Percentiles rank a stretch among this genome's conserved stretches.
These are phyloP conservation scores for Globisporangium okanoganense DNA, from an alignment of 352 stramenopile genomes.

Conservation along the genomic window DNA sequence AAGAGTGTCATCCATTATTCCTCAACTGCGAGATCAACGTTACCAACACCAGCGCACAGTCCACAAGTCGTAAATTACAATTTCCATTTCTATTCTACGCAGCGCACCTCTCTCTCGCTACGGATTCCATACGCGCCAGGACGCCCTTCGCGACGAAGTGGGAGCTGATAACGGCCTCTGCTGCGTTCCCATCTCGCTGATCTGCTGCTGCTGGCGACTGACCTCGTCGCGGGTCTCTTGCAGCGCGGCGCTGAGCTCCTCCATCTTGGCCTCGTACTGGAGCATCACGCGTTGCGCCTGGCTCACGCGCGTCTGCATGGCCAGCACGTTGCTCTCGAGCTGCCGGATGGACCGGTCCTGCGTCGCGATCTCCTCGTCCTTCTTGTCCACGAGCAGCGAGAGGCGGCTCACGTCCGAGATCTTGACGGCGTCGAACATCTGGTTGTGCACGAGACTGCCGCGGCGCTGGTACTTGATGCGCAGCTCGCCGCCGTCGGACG, in stretches of 20 bases:
- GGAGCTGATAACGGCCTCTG: not conserved
- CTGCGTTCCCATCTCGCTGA: not conserved
- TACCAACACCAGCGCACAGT: too few species aligned
- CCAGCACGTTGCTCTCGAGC: slow-evolving; percentile 59
- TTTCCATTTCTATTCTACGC: not conserved
- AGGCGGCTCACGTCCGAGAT: slow-evolving; percentile 69
- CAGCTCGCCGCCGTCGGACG: slow-evolving; percentile 43
- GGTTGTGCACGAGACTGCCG: slow-evolving; percentile 63
- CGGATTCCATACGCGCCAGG: slow-evolving; percentile 15
- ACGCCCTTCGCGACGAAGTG: slow-evolving; percentile 2
- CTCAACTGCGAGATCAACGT: too few species aligned
- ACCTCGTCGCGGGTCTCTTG: slow-evolving; percentile 50
- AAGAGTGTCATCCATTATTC: too few species aligned
- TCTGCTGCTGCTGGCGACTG: slow-evolving; percentile 16
- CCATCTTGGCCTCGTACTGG: slow-evolving; percentile 70
- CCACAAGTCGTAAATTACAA: too few species aligned
- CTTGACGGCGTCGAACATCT: slow-evolving; percentile 83
- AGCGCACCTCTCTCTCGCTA: too few species aligned
- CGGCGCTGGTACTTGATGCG: slow-evolving; percentile 68
- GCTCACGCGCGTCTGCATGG: slow-evolving; percentile 59
- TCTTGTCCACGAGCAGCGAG: slow-evolving; percentile 60
- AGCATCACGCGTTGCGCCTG: slow-evolving; percentile 65
- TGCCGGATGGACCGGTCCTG: slow-evolving; percentile 67
- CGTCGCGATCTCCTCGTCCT: slow-evolving; percentile 59
- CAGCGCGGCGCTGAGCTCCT: slow-evolving; percentile 60